Conservation (phyloP, 768 basidiomycete species). For the Xerocomus spinulosus region DNA sequence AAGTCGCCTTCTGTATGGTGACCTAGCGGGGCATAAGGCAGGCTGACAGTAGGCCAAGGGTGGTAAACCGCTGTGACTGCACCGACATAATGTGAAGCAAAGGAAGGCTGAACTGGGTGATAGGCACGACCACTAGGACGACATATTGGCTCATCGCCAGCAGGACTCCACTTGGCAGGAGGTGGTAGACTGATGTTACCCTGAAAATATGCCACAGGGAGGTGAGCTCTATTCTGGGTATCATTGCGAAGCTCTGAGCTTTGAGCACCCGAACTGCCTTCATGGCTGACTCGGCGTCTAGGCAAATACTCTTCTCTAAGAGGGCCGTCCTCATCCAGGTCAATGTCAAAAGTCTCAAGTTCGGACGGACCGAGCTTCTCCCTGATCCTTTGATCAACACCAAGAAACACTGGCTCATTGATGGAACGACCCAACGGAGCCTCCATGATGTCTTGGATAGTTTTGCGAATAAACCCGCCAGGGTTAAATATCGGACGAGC, state of each 20-base stretch:
- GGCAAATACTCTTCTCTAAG: slow-evolving; percentile 79
- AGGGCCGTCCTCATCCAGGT: slow-evolving; percentile 80
- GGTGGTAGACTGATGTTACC: slow-evolving; percentile 50
- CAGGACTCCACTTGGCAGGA: slow-evolving; percentile 78
- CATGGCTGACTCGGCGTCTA: slow-evolving; percentile 45
- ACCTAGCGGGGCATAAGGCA: slow-evolving; percentile 22
- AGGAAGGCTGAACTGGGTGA: slow-evolving; percentile 56
- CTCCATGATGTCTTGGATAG: slow-evolving; percentile 65
- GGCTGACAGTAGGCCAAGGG: slow-evolving; percentile 19
- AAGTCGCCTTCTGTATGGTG: slow-evolving; percentile 14
- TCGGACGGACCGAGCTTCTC: slow-evolving; percentile 44
- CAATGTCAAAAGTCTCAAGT: slow-evolving; percentile 60
- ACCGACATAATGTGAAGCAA: slow-evolving; percentile 34
- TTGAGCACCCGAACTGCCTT: slow-evolving; percentile 3
- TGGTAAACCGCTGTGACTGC: slow-evolving; percentile 30
- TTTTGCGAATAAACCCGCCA: slow-evolving; percentile 60
- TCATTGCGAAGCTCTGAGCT: slow-evolving; percentile 1
- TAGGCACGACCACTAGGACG: slow-evolving; percentile 53
- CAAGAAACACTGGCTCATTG: slow-evolving; percentile 63
- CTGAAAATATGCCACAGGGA: slow-evolving; percentile 8
- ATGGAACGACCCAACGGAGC: slow-evolving; percentile 36
- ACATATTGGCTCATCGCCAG: slow-evolving; percentile 70
- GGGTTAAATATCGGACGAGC: slow-evolving; percentile 73
- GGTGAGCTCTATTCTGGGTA: slow-evolving; percentile 4
- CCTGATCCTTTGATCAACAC: slow-evolving; percentile 59